phyloP scores from a whole-genome alignment of 805 yeast species.

The Priceomyces castillae region DNA sequence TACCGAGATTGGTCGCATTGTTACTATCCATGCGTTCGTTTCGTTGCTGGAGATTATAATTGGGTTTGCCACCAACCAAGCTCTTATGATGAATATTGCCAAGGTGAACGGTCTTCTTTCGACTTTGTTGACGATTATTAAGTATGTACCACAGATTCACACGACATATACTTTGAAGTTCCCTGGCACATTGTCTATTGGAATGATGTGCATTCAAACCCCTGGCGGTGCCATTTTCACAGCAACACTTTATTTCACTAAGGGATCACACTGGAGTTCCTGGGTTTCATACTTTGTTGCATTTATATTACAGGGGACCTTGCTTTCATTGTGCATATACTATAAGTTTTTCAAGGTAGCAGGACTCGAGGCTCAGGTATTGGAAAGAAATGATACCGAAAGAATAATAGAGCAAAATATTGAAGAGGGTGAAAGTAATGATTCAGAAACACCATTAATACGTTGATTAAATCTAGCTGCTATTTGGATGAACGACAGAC shows the following conservation, averaged over 20 bases:
- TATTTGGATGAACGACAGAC: no score
- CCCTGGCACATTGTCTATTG: conserved; percentile 75
- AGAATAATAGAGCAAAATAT: conserved; percentile 28
- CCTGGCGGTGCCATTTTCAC: conserved; percentile 89
- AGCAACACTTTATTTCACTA: conserved; percentile 62
- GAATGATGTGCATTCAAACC: conserved; percentile 83
- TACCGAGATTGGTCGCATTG: conserved; percentile 38
- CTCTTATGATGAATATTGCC: conserved; percentile 42
- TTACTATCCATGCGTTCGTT: conserved; percentile 33
- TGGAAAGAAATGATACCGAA: conserved; percentile 29
- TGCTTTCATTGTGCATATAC: conserved; percentile 62
- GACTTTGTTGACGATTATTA: conserved; percentile 60
- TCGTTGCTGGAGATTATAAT: conserved; percentile 34
- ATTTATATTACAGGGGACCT: conserved; percentile 60
- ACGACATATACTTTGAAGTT: conserved; percentile 69
- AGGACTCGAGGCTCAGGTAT: conserved; percentile 21
- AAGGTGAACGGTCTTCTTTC: conserved; percentile 63
- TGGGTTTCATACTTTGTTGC: conserved; percentile 81
- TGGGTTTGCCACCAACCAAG: conserved; percentile 24
- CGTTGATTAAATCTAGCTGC: no score
- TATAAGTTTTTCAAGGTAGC: conserved; percentile 29
- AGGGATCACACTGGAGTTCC: conserved; percentile 81
- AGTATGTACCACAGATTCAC: conserved; percentile 75
- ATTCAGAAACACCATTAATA: not conserved
- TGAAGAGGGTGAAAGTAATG: conserved; percentile 3